Conservation (phyloP, 2,329 filamentous ascomycete genomes). For the Sclerotinia minor region DNA sequence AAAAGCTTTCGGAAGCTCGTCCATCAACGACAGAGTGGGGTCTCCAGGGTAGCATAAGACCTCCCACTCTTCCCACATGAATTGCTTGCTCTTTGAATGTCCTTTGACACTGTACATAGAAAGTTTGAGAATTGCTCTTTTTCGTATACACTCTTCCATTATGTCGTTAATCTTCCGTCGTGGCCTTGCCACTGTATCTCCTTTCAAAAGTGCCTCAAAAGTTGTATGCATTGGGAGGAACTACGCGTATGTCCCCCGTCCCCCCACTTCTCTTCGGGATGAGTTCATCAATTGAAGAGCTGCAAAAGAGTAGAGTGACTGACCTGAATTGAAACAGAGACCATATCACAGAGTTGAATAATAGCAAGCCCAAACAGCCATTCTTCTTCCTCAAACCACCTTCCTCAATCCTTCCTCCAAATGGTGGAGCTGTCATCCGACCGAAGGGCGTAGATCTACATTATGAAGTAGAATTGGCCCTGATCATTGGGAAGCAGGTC, state of each 20-base stretch:
- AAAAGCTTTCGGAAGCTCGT: conserved; percentile 9
- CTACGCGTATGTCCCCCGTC: conserved; percentile 70
- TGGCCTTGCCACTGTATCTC: conserved; percentile 44
- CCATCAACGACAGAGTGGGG: conserved; percentile 1
- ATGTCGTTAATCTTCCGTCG: conserved; percentile 41
- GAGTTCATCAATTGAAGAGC: conserved; percentile 15
- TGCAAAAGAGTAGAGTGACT: background rate
- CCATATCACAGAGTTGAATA: conserved; percentile 91
- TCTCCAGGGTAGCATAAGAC: conserved; percentile 8
- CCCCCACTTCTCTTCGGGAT: conserved; percentile 19
- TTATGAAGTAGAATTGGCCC: conserved; percentile 91
- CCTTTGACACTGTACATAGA: conserved; percentile 5
- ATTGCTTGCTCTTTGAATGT: background rate
- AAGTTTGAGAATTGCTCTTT: background rate
- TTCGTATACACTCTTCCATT: conserved; percentile 18
- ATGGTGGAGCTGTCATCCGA: conserved; percentile 75
- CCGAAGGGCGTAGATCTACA: conserved; percentile 84
- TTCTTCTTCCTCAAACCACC: conserved; percentile 99
- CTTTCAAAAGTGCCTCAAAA: conserved; percentile 54
- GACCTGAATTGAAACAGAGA: conserved; percentile 56
- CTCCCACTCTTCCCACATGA: background rate
- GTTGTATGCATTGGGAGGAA: conserved; percentile 88
- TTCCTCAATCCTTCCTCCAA: conserved; percentile 78
- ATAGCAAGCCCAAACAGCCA: conserved; percentile 82
- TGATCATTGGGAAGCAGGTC: conserved; percentile 81